A percentile compares a stretch with the other conserved stretches of the same genome.
Evolutionary conservation across 2,329 filamentous ascomycete genomes (phyloP).

Genomic region (Paramyrothecium roridum): DNA sequence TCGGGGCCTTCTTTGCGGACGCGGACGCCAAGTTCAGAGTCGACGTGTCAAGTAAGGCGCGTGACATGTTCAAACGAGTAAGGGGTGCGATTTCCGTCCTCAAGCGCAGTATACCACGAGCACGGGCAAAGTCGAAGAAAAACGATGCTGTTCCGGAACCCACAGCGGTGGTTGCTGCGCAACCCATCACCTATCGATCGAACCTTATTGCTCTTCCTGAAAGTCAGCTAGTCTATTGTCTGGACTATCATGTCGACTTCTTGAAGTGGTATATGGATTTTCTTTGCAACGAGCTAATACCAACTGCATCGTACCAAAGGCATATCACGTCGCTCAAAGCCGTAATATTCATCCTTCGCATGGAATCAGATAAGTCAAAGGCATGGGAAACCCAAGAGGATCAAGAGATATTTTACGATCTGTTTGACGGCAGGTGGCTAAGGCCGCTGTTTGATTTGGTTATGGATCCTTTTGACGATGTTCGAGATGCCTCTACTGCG

Average conservation of each 20-base stretch:
- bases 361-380: constrained; percentile 57
- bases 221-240: constrained; percentile 30
- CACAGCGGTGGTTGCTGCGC: constrained; percentile 9
- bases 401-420: constrained; percentile 35
- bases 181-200: constrained; percentile 31
- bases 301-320: constrained; percentile 84
- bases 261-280: constrained; percentile 73
- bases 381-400: constrained; percentile 35
- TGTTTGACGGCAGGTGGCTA: constrained; percentile 48
- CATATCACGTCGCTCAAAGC: constrained; percentile 79
- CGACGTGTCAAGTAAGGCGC: constrained; percentile 71
- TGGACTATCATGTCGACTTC: constrained; percentile 59
- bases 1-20: constrained; percentile 75
- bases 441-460: constrained; percentile 73
- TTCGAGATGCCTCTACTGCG: constrained; percentile 58
- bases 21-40: constrained; percentile 83
- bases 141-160: constrained; percentile 11
- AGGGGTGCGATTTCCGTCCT: constrained; percentile 62
- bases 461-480: constrained; percentile 90
- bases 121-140: constrained; percentile 30
- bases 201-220: constrained; percentile 37
- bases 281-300: constrained; percentile 68
- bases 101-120: constrained; percentile 38
- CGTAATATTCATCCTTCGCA: constrained; percentile 62
- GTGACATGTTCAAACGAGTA: constrained; percentile 74